phyloP scores from a whole-genome alignment of 2,329 filamentous ascomycete genomes.

The Nothophaeocryptopus gaeumannii region DNA sequence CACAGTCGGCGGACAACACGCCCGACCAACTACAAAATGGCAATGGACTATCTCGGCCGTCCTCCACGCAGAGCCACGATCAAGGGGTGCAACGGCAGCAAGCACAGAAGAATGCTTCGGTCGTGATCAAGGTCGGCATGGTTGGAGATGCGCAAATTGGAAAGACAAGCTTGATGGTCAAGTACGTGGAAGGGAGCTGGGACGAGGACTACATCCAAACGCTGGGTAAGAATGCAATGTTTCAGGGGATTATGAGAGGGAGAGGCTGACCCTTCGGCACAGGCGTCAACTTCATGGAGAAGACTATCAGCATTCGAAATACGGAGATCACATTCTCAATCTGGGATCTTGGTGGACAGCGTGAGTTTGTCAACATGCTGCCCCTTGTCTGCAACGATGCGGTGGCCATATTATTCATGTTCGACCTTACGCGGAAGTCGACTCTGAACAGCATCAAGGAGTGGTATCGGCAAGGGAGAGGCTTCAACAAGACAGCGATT shows the following conservation, averaged over 20 bases:
- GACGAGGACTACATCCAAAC: conserved; percentile 99
- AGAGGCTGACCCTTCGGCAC: conserved; percentile 7
- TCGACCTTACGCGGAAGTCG: conserved; percentile 95
- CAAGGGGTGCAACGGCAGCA: conserved; percentile 37
- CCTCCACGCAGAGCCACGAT: conserved; percentile 27
- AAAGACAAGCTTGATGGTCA: conserved; percentile 99
- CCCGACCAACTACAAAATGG: conserved; percentile 35
- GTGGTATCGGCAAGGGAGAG: conserved; percentile 95
- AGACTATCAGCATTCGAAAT: conserved; percentile 98
- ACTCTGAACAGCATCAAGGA: conserved; percentile 99
- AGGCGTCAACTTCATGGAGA: conserved; percentile 99
- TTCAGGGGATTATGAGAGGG: not conserved
- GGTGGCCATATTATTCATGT: conserved; percentile 99
- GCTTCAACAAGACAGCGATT: conserved; percentile 99
- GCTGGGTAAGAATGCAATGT: conserved; percentile 56
- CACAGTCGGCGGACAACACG: conserved; percentile 42
- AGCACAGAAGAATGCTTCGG: conserved; percentile 56
- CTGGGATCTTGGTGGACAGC: conserved; percentile 96
- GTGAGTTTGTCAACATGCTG: conserved; percentile 99
- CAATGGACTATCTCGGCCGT: conserved; percentile 33
- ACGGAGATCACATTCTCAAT: conserved; percentile 99
- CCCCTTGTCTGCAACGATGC: conserved; percentile 99
- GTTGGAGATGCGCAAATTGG: conserved; percentile 98
- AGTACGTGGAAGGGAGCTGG: conserved; percentile 99
- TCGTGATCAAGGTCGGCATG: conserved; percentile 99